Percentiles rank a stretch among this genome's conserved stretches.
phyloP scores from a whole-genome alignment of 768 basidiomycete species.

The Mycena floridula region DNA sequence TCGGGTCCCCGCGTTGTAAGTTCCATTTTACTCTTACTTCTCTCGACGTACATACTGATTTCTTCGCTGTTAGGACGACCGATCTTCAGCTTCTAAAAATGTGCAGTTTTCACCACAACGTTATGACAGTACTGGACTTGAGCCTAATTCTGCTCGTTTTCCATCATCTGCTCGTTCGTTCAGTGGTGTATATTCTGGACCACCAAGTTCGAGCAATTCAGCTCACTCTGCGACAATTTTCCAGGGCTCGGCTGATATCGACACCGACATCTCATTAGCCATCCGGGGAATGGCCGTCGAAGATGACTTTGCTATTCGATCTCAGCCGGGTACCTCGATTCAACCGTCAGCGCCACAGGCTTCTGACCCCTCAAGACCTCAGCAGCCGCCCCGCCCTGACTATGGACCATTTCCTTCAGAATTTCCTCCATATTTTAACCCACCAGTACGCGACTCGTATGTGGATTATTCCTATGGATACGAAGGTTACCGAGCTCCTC shows the following conservation, averaged over 20 bases:
- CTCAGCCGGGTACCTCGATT: constrained; percentile 23
- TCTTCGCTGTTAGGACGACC: constrained; percentile 39
- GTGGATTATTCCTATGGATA: constrained; percentile 55
- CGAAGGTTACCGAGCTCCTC: constrained; percentile 27
- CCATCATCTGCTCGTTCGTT: constrained; percentile 31
- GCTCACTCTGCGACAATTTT: constrained; percentile 11
- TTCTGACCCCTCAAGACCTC: constrained; percentile 23
- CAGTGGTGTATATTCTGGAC: constrained; percentile 18
- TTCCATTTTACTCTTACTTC: constrained; percentile 8
- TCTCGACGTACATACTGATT: constrained; percentile 14
- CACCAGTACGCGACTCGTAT: constrained; percentile 43
- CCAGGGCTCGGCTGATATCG: constrained; percentile 34
- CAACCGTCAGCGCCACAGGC: constrained; percentile 20
- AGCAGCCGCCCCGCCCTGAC: constrained; percentile 37
- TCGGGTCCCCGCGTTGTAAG: constrained; percentile 36
- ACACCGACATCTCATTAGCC: constrained; percentile 49
- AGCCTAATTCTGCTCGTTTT: constrained; percentile 33
- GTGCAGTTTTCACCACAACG: constrained; percentile 50
- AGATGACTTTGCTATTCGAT: constrained; percentile 39
- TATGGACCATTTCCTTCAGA: constrained; percentile 53
- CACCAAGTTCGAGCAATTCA: constrained; percentile 15
- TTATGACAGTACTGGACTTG: constrained; percentile 42
- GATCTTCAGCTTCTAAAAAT: constrained; percentile 35
- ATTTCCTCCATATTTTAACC: constrained; percentile 55
- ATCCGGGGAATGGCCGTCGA: constrained; percentile 59